Conservation (phyloP, 768 basidiomycete species). For the Macrolepiota albuminosa region DNA sequence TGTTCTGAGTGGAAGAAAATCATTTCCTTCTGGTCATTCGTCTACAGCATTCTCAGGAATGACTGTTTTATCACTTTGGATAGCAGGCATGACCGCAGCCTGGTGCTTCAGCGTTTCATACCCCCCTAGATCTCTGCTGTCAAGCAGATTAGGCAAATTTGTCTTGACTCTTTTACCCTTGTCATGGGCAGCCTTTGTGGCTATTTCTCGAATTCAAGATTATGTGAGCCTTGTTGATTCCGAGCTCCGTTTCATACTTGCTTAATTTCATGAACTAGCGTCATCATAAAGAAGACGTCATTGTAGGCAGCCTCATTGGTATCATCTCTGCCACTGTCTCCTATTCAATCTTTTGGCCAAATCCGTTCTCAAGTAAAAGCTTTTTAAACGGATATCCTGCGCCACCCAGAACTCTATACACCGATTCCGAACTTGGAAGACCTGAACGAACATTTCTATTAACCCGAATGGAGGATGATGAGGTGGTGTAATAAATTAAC, state of each 20-base stretch:
- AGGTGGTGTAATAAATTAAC: constrained; percentile 31
- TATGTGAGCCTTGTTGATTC: constrained; percentile 39
- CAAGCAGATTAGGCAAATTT: constrained; percentile 45
- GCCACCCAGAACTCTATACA: constrained; percentile 41
- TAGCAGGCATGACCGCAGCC: constrained; percentile 61
- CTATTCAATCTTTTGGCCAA: constrained; percentile 65
- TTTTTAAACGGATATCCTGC: constrained; percentile 27
- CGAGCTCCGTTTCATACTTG: not conserved
- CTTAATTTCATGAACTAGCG: constrained; percentile 29
- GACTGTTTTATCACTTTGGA: constrained; percentile 55
- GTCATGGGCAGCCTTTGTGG: constrained; percentile 55
- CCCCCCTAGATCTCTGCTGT: constrained; percentile 29
- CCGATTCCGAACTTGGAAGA: constrained; percentile 17
- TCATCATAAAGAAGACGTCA: constrained; percentile 67
- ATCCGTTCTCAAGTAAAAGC: constrained; percentile 42
- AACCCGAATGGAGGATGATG: constrained; percentile 36
- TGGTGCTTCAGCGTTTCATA: constrained; percentile 44
- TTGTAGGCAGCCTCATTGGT: constrained; percentile 59
- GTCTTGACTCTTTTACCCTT: constrained; percentile 48
- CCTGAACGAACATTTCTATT: constrained; percentile 43
- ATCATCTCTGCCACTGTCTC: constrained; percentile 40
- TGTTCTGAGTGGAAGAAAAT: constrained; percentile 48
- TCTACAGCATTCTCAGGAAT: constrained; percentile 64
- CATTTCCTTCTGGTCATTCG: constrained; percentile 70
- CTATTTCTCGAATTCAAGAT: constrained; percentile 58